phyloP scores from a whole-genome alignment of 1,284 basidiomycete genomes.

The Stygiomarasmius scandens region DNA sequence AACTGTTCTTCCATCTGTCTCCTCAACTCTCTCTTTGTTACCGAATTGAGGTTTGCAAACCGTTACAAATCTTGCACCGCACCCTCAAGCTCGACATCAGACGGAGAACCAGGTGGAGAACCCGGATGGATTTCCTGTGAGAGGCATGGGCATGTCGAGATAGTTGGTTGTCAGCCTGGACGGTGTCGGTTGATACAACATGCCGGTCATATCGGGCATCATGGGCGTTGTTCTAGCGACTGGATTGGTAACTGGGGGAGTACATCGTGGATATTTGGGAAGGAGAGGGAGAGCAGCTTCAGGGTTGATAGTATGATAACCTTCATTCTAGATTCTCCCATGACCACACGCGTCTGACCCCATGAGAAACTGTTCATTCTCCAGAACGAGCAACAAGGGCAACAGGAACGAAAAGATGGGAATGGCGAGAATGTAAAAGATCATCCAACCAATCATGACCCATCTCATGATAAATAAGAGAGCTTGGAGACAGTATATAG shows the following conservation, averaged over 20 bases:
- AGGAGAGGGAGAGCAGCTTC: constrained; percentile 67
- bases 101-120: constrained; percentile 48
- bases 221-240: constrained; percentile 32
- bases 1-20: constrained; percentile 80
- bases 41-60: constrained; percentile 80
- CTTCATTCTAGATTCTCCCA: constrained; percentile 95
- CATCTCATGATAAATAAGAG: constrained; percentile 87
- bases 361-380: constrained; percentile 99
- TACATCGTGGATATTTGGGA: constrained; percentile 55
- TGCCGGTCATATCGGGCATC: constrained; percentile 32
- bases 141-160: constrained; percentile 67
- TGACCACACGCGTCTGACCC: constrained; percentile 93
- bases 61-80: constrained; percentile 74
- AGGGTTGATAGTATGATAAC: constrained; percentile 81
- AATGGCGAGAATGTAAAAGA: constrained; percentile 93
- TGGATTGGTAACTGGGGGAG: constrained; percentile 73
- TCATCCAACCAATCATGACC: constrained; percentile 98
- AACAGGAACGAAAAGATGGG: constrained; percentile 92
- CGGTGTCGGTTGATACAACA: constrained; percentile 59
- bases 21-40: constrained; percentile 85
- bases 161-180: constrained; percentile 76
- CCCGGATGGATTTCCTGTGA: constrained; percentile 56
- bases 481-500: constrained; percentile 91
- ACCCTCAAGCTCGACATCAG: constrained; percentile 71
- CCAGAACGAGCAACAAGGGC: constrained; percentile 98